These are phyloP conservation scores for Ophiocordyceps camponoti-leonardi DNA, from an alignment of 2,329 filamentous ascomycete species.

Conservation along the genomic window DNA sequence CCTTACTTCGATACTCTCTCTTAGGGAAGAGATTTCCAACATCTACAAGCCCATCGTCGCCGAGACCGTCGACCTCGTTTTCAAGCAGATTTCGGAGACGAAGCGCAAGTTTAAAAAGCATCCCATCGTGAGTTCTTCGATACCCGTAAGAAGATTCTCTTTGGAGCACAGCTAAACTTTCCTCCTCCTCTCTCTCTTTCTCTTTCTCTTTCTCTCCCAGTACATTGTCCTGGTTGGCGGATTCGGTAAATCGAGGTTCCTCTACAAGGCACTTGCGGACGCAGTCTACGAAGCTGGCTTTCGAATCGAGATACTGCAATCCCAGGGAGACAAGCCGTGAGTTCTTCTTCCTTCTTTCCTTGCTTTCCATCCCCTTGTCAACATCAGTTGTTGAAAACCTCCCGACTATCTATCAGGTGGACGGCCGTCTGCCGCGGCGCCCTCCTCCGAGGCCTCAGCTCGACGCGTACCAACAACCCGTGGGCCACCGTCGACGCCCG, in stretches of 20 bases:
- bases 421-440: conserved; percentile 17
- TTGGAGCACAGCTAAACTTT: too few relatives aligned
- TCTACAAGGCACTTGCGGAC: conserved; percentile 7
- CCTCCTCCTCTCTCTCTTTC: too few relatives aligned
- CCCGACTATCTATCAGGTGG: conserved; percentile 12
- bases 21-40: conserved; percentile 7
- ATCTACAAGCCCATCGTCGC: conserved; percentile 2
- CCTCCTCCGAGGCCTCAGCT: conserved; percentile 9
- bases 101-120: conserved; percentile 1
- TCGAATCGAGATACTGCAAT: conserved; percentile 12
- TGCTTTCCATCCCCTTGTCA: neutral
- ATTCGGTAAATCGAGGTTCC: conserved; percentile 15
- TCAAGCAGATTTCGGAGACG: neutral
- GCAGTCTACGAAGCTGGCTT: neutral
- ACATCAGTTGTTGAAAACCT: neutral
- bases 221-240: conserved; percentile 21
- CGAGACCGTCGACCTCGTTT: neutral
- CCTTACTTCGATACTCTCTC: neutral
- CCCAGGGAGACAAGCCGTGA: conserved; percentile 14
- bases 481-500: conserved; percentile 6
- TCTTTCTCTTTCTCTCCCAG: conserved; percentile 6
- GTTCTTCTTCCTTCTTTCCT: conserved; percentile 3
- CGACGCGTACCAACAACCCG: neutral
- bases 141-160: too few relatives aligned
- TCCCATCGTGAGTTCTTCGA: conserved; percentile 11